These are phyloP conservation scores for Elsinoe perseae DNA, from an alignment of 2,329 filamentous ascomycete species.

Conservation along the genomic window DNA sequence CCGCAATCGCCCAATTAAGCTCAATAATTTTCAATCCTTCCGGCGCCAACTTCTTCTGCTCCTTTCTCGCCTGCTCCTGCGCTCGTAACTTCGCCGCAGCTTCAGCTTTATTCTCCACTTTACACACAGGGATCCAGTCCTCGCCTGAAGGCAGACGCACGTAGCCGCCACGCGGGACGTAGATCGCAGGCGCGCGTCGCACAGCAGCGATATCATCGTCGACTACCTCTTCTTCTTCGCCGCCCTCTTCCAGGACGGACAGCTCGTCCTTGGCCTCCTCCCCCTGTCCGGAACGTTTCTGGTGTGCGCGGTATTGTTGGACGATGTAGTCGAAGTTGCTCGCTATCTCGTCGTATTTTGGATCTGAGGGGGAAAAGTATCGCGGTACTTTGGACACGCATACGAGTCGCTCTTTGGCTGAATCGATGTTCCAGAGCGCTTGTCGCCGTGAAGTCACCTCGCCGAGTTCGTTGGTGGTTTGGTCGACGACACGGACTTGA, in stretches of 20 bases:
- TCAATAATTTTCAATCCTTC: conserved; percentile 67
- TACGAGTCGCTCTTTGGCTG: conserved; percentile 44
- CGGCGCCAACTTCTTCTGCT: conserved; percentile 37
- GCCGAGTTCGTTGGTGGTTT: conserved; percentile 30
- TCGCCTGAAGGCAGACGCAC: conserved; percentile 11
- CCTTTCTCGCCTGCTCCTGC: conserved; percentile 39
- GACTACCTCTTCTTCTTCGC: conserved; percentile 20
- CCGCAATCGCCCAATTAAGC: conserved; percentile 77
- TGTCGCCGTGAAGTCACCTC: conserved; percentile 27
- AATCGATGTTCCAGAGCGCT: conserved; percentile 42
- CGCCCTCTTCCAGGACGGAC: neutral
- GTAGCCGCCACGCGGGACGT: neutral
- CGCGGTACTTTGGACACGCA: conserved; percentile 36
- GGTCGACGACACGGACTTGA: conserved; percentile 39
- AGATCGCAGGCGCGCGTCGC: conserved; percentile 2
- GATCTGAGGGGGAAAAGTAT: conserved; percentile 5
- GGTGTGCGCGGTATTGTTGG: conserved; percentile 5
- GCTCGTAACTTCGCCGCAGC: conserved; percentile 41
- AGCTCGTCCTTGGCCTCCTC: conserved; percentile 20
- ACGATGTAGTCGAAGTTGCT: conserved; percentile 15
- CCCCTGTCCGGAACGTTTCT: conserved; percentile 12
- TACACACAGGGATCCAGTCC: conserved; percentile 58
- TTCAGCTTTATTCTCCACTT: conserved; percentile 54
- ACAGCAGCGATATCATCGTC: conserved; percentile 9
- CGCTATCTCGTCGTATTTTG: conserved; percentile 12